Conservation (phyloP, 768 basidiomycete genomes). For the Pleurotus pulmonarius region DNA sequence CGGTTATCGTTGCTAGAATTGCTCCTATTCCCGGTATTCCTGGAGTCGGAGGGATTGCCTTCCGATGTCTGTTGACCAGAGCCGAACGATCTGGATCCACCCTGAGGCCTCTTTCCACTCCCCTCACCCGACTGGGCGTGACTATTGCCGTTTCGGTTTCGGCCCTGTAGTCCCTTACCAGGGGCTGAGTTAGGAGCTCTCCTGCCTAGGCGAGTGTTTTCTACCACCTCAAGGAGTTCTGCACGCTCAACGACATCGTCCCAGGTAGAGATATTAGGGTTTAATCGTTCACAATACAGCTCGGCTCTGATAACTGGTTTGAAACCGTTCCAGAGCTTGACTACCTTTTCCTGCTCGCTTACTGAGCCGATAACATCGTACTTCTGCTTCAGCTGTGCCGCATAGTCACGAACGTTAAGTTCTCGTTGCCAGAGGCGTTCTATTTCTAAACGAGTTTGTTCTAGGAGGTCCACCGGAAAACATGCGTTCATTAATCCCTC, state of each 20-base stretch:
- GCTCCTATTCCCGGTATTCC: too few species aligned
- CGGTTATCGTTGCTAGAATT: too few species aligned
- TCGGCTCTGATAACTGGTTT: conserved; percentile 18
- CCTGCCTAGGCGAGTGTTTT: neutral
- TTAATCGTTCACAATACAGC: conserved; percentile 24
- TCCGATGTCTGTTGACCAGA: too few species aligned
- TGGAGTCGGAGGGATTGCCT: too few species aligned
- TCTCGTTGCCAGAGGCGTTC: conserved; percentile 1
- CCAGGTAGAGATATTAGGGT: conserved; percentile 19
- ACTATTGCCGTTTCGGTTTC: neutral
- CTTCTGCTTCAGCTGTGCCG: conserved; percentile 15
- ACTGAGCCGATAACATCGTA: conserved; percentile 22
- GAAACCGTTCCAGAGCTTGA: conserved; percentile 30
- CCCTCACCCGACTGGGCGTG: neutral
- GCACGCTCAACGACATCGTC: conserved; percentile 22
- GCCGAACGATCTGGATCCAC: too few species aligned
- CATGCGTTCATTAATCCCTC: conserved; percentile 29
- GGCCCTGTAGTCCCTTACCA: neutral
- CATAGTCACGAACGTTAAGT: conserved; percentile 17
- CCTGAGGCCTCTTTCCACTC: too few species aligned
- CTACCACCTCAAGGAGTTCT: conserved; percentile 24
- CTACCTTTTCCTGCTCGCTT: conserved; percentile 21
- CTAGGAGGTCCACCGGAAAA: conserved; percentile 24
- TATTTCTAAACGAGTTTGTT: conserved; percentile 5
- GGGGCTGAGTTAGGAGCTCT: neutral